Percentiles rank a stretch among this genome's conserved stretches.
Conservation (phyloP, 2,329 filamentous ascomycete genomes). For the Sarocladium brachiariae region DNA sequence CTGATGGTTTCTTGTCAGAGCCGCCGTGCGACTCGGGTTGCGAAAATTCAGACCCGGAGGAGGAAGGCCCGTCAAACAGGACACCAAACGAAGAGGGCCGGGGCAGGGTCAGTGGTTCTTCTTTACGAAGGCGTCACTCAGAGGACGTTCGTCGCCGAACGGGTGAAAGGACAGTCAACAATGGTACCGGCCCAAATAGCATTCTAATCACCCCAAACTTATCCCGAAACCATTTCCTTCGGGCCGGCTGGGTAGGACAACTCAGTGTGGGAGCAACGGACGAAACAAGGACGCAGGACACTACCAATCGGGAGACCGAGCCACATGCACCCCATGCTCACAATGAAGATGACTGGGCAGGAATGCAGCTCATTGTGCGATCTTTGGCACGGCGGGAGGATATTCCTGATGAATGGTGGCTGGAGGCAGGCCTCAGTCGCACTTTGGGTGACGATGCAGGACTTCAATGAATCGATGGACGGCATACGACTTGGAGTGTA, state of each 20-base stretch:
- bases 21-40: conserved; percentile 44
- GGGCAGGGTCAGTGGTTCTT: neutral
- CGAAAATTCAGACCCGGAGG: conserved; percentile 50
- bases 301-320: conserved; percentile 11
- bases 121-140: neutral
- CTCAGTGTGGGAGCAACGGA: conserved; percentile 21
- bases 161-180: neutral
- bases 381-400: conserved; percentile 64
- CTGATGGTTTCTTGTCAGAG: conserved; percentile 25
- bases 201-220: neutral
- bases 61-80: conserved; percentile 28
- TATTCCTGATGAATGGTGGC: conserved; percentile 80
- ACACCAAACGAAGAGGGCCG: neutral
- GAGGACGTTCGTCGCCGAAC: neutral
- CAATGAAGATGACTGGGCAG: conserved; percentile 38
- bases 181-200: neutral
- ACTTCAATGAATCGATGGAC: neutral
- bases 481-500: neutral
- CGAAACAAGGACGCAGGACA: conserved; percentile 15
- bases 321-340: conserved; percentile 14
- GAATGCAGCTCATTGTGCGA: conserved; percentile 67
- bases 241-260: conserved; percentile 20
- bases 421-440: conserved; percentile 58
- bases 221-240: conserved; percentile 7
- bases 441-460: conserved; percentile 29